Percentiles rank a stretch among this genome's conserved stretches.
phyloP scores from a whole-genome alignment of 345 rosid species.

The Bruguiera sexangula region DNA sequence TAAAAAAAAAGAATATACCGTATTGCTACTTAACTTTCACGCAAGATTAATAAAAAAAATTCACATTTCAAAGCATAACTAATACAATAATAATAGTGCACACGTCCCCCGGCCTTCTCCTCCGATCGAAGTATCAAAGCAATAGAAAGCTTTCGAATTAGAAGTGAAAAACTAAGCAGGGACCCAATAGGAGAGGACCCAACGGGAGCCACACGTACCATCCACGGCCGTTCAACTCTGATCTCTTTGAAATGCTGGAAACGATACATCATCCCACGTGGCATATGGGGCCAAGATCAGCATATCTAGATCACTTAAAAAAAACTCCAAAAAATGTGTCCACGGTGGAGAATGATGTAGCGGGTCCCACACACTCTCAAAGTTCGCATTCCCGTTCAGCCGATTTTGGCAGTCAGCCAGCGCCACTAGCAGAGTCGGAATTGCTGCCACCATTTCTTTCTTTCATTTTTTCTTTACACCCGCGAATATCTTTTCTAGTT shows the following conservation, averaged over 20 bases:
- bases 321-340: background rate
- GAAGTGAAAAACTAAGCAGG: background rate
- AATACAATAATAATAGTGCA: too few relatives aligned
- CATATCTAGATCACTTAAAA: background rate
- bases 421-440: background rate
- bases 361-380: constrained; percentile 41
- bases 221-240: constrained; percentile 1
- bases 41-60: too few relatives aligned
- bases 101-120: too few relatives aligned
- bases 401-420: background rate
- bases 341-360: constrained; percentile 19
- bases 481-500: background rate
- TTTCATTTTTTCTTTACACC: background rate
- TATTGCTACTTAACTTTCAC: too few relatives aligned
- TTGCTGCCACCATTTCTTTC: background rate
- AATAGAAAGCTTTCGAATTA: too few relatives aligned
- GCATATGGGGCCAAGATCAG: too few relatives aligned
- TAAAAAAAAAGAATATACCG: too few relatives aligned
- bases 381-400: constrained; percentile 26
- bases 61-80: too few relatives aligned
- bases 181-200: background rate
- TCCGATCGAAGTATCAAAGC: too few relatives aligned
- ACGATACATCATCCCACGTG: background rate
- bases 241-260: background rate
- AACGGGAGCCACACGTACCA: background rate